Evolutionary conservation across 129 eudicot species (phyloP), one percentile per base, ranked within the genome.

Genomic region (Mikania micrantha): DNA sequence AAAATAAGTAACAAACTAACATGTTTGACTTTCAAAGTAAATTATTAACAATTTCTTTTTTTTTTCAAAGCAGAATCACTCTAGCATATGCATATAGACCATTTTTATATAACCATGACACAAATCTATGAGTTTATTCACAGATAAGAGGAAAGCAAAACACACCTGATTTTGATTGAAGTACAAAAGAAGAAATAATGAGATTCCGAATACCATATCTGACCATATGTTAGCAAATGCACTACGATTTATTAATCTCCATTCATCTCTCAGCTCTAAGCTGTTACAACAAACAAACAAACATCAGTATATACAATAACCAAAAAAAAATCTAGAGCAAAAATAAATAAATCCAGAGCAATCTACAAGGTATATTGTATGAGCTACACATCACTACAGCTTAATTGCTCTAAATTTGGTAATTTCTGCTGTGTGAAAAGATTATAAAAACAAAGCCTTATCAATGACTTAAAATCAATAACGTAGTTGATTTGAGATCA

Each of bases 141-240:
- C 32, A 28, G 41, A 32, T 71, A 72, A 28, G 16, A 32, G 69
- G 63, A 69, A 27, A 77, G 20, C 66, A 74, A 11, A 70, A 75
- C 84, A 78, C 71, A 90, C 97, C 87, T 87, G 73, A 77, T 76
- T 89, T 77, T 87, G 93, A 63, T 81, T 84, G 93, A 85, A 83
- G 90, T 85, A 94, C 53, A 94, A 81, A 67, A 94, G 86, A 64
- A 74, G 29, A 80, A 94, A 89, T 69, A 94, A 77, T 45, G 99
- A 79, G 69, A 83, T 64, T 41, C 99, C 99, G 66, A 89, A 94
- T 52, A 89, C 90, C 85, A 87, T 84, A 79, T 94, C 99, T 15
- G 99, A 94, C 93, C 82, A 94, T 69, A 94, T 87, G 64, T 89
- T 89, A 52, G 99, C 96, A 78, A 89, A 94, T 74, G 99, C 90